A percentile compares a stretch with the other conserved stretches of the same genome.
Evolutionary conservation across 768 basidiomycete genomes (phyloP).

Genomic region (Mycena pura): DNA sequence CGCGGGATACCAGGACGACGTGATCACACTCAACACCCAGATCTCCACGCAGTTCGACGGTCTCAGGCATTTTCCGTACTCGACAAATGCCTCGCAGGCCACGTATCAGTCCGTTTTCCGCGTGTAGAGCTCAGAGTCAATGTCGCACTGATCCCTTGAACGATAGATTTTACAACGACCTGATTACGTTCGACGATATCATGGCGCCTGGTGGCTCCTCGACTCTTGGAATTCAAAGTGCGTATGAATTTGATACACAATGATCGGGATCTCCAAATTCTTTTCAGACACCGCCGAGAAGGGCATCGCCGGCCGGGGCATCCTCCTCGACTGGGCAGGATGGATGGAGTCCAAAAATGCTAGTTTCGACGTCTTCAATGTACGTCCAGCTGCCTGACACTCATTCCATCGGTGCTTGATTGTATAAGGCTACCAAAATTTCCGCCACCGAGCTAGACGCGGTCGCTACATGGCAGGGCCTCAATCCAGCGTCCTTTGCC

Average conservation of each 20-base stretch:
- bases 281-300: neutral
- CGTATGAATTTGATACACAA: neutral
- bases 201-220: neutral
- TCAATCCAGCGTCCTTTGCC: neutral
- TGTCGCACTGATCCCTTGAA: neutral
- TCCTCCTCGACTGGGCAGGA: neutral
- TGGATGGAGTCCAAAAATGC: neutral
- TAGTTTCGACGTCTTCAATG: neutral
- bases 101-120: conserved; percentile 9
- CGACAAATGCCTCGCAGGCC: neutral
- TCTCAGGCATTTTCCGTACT: conserved; percentile 9
- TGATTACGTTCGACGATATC: conserved; percentile 6
- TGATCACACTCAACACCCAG: conserved; percentile 12
- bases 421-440: neutral
- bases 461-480: neutral
- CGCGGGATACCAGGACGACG: conserved; percentile 9
- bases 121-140: too few species aligned
- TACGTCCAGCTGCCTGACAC: neutral
- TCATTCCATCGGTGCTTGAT: neutral
- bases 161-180: conserved; percentile 12
- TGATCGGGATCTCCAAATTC: neutral
- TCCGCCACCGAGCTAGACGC: neutral
- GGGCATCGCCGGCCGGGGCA: neutral
- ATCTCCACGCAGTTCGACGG: conserved; percentile 13
- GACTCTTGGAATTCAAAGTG: conserved; percentile 11